Evolutionary conservation across 2,329 filamentous ascomycete species (phyloP), one percentile per base, ranked within the genome.

Genomic region (Exutisphaerella laricina): DNA sequence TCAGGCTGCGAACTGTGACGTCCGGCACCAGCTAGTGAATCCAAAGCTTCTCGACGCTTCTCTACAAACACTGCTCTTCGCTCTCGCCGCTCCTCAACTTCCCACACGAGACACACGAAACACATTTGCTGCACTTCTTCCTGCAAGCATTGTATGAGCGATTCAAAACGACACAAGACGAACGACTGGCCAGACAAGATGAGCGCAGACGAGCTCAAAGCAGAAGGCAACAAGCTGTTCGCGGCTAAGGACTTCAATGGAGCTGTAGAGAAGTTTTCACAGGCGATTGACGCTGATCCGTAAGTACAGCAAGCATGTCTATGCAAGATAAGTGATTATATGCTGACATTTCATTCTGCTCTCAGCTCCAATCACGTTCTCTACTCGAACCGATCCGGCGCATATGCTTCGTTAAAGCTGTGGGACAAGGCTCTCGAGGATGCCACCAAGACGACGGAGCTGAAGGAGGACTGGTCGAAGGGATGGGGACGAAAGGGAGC

Each of bases 381-480:
- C 45, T 98, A 90, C 77, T 97, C 89, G 62, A 98, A 98, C 72
- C 83, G 92, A 57, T 97, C 92, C 21, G 92, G 79, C 46, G 77
- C 79, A 35, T 81, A 94, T 62, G 87, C 90, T 32, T 96, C 92
- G 40, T 85, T 95, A 68, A 87, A 82, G 66, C 80, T 97, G 46
- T 98, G 85, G 75, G 73, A 85, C 51, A 78, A 84, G 55, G 92
- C 92, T 14, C 72, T 97, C 18, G 76, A 84, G 51, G 92, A 98
- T 74, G 92, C 92, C 45, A 83, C 83, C 63, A 96, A 96, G 77
- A 92, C 88, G 3, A 94, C 85, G 42, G 80, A 94, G 69, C 74
- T 98, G 66, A 97, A 98, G 75, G 85, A 90, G 9, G 92, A 97
- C 73, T 98, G 92, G 92, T 82, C 88, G 47, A 97, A 97, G 71